A percentile compares a stretch with the other conserved stretches of the same genome.
Evolutionary conservation across 305 asterid genomes (phyloP).

Genomic region (Lippia alba): DNA sequence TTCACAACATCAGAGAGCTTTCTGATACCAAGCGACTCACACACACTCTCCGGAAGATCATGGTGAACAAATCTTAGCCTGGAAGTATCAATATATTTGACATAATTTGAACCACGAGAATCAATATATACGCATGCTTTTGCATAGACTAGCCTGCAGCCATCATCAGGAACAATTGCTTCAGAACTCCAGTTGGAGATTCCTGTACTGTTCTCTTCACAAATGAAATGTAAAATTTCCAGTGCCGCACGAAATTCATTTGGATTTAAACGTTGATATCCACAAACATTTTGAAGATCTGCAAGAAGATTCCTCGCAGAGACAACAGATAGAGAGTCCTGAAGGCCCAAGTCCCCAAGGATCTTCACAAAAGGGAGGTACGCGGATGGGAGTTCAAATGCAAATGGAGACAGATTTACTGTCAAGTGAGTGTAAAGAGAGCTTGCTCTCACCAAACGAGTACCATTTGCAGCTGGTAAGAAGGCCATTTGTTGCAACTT

Average conservation of each 20-base stretch:
- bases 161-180: constrained; percentile 92
- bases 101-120: constrained; percentile 75
- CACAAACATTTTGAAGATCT: constrained; percentile 84
- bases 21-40: constrained; percentile 71
- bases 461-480: constrained; percentile 95
- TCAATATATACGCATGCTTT: constrained; percentile 82
- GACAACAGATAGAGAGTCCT: constrained; percentile 70
- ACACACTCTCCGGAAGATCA: constrained; percentile 73
- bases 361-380: constrained; percentile 85
- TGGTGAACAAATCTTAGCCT: constrained; percentile 88
- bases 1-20: constrained; percentile 89
- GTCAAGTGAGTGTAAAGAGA: constrained; percentile 90
- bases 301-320: constrained; percentile 82
- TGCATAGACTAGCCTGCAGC: constrained; percentile 92
- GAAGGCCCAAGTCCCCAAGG: constrained; percentile 85
- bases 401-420: constrained; percentile 92
- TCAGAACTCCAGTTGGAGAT: constrained; percentile 70
- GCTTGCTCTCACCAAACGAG: constrained; percentile 88
- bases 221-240: constrained; percentile 75
- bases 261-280: constrained; percentile 91
- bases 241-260: constrained; percentile 92
- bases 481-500: constrained; percentile 84
- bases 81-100: constrained; percentile 76
- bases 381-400: constrained; percentile 85
- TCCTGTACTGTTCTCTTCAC: constrained; percentile 61